Base-by-base conservation (phyloP, 2,329 filamentous ascomycete genomes). In the Claviceps cyperi region DNA sequence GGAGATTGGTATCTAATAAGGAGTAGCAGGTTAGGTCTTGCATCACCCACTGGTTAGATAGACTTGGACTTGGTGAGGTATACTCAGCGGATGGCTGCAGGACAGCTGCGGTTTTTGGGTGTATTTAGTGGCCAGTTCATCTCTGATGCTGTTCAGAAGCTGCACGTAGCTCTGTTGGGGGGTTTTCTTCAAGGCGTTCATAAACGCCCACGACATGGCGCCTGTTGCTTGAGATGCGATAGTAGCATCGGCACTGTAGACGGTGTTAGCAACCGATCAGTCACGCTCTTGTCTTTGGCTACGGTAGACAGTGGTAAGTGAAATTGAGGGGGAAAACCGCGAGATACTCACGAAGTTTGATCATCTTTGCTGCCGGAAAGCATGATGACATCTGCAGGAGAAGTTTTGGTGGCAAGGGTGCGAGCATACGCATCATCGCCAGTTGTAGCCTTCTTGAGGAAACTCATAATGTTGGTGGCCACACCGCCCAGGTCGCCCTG, bases 181-280 rank as follows among this genome's bases (percentile, higher is more conserved):
- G 65, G 97, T 94, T 77, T 95, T 95, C 72, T 88, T 91, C 57
- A 98, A 77, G 43, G 90, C 84, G 5, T 76, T 84, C 64, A 98
- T 90, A 65, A 98, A 98, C 9, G 92, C 92, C 82, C 86, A 97
- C 1, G 89, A 95, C 92, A 98, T 97, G 62, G 92, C 92, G 48
- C 92, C 92, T 0, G 92, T 97, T 28, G 92, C 91, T 68, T 96
- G 79, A 48, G 89, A 84, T 37, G 77, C 81, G 59, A 97, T 96
- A 19, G 81, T 86, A n/a, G 91, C 90, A 65, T 98, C 92, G 67
- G 88, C 86, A 56, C 89, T 95, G 59, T 52, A 46, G 45, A 50
- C 19, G 3, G 15, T 43, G 22, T 55, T 36, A 41, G 28, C 14
- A 11, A 11, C 9, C 28, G 9, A 4, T 4, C 28, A 32, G 28